These are phyloP conservation scores for Ceratobasidium sp. DNA, from an alignment of 1,284 basidiomycete genomes.

Conservation along the genomic window DNA sequence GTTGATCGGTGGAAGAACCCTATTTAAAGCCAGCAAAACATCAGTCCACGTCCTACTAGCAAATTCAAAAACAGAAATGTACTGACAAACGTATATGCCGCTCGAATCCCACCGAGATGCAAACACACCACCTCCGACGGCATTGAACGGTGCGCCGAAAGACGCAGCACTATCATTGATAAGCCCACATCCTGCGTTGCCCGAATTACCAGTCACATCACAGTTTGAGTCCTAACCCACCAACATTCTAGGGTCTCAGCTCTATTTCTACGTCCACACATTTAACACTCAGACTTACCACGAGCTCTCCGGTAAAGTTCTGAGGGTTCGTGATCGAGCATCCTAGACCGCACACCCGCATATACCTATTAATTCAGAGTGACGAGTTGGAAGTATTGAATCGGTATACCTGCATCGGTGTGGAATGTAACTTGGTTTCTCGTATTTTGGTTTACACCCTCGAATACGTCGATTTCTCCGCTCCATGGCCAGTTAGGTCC, in stretches of 20 bases:
- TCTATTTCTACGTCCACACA: not conserved
- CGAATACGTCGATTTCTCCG: slow-evolving; percentile 84
- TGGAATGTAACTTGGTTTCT: slow-evolving; percentile 84
- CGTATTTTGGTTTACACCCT: slow-evolving; percentile 78
- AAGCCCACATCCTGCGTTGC: slow-evolving; percentile 75
- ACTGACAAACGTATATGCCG: slow-evolving; percentile 74
- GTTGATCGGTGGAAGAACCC: slow-evolving; percentile 70
- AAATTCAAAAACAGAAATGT: not conserved
- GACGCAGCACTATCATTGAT: slow-evolving; percentile 62
- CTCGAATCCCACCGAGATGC: slow-evolving; percentile 73
- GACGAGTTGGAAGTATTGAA: not conserved
- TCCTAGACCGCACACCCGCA: not conserved
- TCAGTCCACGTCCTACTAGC: too few relatives aligned
- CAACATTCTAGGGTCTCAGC: not conserved
- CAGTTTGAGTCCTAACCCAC: slow-evolving; percentile 54
- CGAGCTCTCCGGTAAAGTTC: slow-evolving; percentile 16
- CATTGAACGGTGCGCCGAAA: slow-evolving; percentile 79
- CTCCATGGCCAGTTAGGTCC: slow-evolving; percentile 65
- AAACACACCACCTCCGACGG: slow-evolving; percentile 80
- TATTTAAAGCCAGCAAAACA: not conserved
- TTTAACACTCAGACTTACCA: not conserved
- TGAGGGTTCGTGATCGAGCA: slow-evolving; percentile 16
- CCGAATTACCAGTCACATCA: slow-evolving; percentile 57
- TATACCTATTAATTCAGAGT: not conserved
- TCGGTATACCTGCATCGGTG: slow-evolving; percentile 62